Evolutionary conservation across 495 filamentous ascomycete species (phyloP).

Genomic region (Sordaria brevicollis): DNA sequence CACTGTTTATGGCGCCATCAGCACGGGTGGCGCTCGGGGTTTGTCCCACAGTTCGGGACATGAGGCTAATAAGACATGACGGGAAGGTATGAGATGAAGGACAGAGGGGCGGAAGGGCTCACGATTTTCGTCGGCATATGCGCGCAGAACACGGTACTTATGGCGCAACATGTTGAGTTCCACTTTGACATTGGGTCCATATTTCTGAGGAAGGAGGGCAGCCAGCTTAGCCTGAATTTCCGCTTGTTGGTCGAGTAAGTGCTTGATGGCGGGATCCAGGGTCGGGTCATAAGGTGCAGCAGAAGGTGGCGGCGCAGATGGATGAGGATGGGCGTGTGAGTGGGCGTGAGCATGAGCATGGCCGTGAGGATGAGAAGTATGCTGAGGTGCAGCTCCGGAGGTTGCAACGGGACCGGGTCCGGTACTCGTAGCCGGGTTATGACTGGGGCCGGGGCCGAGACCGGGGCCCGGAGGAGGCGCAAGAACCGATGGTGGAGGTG

Average conservation of each 20-base stretch:
- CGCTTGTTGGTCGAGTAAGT: conserved; percentile 37
- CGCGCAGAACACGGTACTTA: conserved; percentile 33
- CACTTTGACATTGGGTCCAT: conserved; percentile 31
- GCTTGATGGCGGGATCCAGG: conserved; percentile 35
- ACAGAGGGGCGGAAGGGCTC: conserved; percentile 16
- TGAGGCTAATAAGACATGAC: background rate
- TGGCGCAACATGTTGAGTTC: conserved; percentile 39
- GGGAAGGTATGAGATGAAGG: background rate
- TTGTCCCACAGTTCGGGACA: background rate
- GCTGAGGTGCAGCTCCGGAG: background rate
- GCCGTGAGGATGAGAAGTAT: conserved; percentile 1
- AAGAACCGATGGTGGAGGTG: conserved; percentile 9
- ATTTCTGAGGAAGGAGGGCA: conserved; percentile 32
- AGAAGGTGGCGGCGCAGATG: background rate
- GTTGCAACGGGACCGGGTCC: background rate
- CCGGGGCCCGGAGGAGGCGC: conserved; percentile 7
- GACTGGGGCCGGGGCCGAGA: background rate
- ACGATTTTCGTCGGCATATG: conserved; percentile 35
- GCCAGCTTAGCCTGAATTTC: conserved; percentile 40
- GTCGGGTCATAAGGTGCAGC: conserved; percentile 23
- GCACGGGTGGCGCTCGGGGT: conserved; percentile 10
- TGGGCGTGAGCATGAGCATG: background rate
- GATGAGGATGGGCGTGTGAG: background rate
- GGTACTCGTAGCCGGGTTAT: background rate
- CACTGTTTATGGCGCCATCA: conserved; percentile 25